Evolutionary conservation across 148 eudicot genomes (phyloP), one percentile per base, ranked within the genome.

Genomic region (Oxyria digyna): DNA sequence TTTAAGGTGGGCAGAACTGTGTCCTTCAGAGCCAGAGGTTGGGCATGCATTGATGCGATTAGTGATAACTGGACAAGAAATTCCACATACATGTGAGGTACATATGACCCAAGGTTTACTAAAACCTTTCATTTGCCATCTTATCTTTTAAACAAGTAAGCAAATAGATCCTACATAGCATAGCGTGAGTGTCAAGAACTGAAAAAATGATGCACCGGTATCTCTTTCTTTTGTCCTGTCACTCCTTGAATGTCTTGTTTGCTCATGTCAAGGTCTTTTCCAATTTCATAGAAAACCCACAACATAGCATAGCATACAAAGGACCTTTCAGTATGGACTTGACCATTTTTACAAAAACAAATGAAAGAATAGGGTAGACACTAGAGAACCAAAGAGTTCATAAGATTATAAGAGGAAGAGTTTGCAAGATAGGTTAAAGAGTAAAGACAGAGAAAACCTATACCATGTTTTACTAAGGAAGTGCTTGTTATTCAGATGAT

Each of bases 61-160:
- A 74, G 99, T 94, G 38, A 88, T 90, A 70, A 90, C 97, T 1
- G 92, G 99, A 70, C 99, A 94, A 78, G 99, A 88, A 80, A 88
- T 94, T 81, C 99, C 99, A 32, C 99, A 90, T 87, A 93, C 90
- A 40, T 94, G 99, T 72, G 99, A 94, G 97, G 99, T 94, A 86
- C 42, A 49, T 54, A 73, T 69, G 23, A 9, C 41, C 48, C 24
- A 26, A 18, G 45, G 38, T 29, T 31, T 59, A 59, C 37, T 59
- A 59, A 13, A 59, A 59, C 14, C 65, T 14, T 29, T 31, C 65
- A 27, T 59, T 29, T 29, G 14, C 12, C 33, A 12, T 6, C 15
- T 15, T 33, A 59, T 59, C 62, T 52, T 14, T 0, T 13, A 57
- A 57, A 13, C 35, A 57, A 55, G 3, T n/a, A n/a, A n/a, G n/a